Evolutionary conservation across 164 flowering plant genomes (phyloP).

Genomic region (Sedum album): DNA sequence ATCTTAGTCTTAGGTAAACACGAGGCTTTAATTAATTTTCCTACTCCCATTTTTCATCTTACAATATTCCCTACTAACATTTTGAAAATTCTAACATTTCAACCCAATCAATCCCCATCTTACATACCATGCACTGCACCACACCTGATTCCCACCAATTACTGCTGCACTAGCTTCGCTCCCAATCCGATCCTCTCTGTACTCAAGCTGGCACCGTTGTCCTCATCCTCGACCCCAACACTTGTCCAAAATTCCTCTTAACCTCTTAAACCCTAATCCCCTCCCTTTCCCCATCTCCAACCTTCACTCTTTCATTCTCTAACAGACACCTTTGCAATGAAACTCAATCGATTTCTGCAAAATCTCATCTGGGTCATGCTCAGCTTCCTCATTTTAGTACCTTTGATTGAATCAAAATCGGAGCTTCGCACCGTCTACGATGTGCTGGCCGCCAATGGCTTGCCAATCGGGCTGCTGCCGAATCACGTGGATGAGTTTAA

Average conservation of each 20-base stretch:
- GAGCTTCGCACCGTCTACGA: constrained; percentile 22
- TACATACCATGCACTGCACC: not conserved
- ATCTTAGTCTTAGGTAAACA: too few species aligned
- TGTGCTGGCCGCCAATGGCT: constrained; percentile 23
- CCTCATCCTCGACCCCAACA: not conserved
- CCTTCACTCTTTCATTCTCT: not conserved
- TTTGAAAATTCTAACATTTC: too few species aligned
- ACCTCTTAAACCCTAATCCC: not conserved
- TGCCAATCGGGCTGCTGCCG: constrained; percentile 44
- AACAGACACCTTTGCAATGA: not conserved
- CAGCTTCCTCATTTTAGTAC: not conserved
- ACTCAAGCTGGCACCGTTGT: constrained; percentile 2
- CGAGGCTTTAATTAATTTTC: too few species aligned
- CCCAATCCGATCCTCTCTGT: constrained; percentile 5
- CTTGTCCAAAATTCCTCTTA: not conserved
- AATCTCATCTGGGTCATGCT: not conserved
- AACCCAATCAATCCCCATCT: not conserved
- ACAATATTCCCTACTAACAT: too few species aligned
- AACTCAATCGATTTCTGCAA: not conserved
- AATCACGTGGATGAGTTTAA: constrained; percentile 31
- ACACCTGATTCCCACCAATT: constrained; percentile 1
- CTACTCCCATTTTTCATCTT: not conserved
- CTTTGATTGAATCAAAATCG: not conserved
- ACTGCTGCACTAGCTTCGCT: not conserved
- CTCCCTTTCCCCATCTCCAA: not conserved